Percentiles rank a stretch among this genome's conserved stretches.
Conservation (phyloP, 2,329 filamentous ascomycete species). For the Chaetomiaceae sp. region DNA sequence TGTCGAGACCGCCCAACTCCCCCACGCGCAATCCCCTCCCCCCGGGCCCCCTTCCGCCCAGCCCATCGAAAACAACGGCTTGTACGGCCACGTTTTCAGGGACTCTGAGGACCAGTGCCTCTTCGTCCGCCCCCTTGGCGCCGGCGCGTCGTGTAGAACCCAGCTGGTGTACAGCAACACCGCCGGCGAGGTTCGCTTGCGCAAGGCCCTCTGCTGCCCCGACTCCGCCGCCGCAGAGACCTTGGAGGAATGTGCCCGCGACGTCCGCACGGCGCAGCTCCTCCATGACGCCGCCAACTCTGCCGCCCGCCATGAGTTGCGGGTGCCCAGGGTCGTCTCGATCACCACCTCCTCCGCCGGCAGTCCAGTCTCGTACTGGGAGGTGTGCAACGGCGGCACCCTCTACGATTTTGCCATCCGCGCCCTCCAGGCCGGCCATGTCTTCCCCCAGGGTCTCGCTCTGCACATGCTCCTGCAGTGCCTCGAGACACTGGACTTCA, state of each 20-base stretch:
- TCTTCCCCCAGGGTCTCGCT: constrained; percentile 1
- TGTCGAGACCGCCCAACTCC: too few species aligned
- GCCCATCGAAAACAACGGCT: neutral
- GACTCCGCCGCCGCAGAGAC: neutral
- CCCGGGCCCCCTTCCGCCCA: neutral
- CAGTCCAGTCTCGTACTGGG: constrained; percentile 10
- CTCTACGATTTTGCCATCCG: neutral
- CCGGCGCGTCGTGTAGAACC: neutral
- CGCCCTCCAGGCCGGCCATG: neutral
- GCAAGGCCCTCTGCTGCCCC: constrained; percentile 5
- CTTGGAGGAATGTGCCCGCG: neutral
- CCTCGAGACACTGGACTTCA: constrained; percentile 12
- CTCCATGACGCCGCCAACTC: neutral
- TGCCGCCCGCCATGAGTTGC: neutral
- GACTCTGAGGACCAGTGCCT: constrained; percentile 11
- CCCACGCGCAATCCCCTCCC: too few species aligned
- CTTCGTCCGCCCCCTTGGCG: neutral
- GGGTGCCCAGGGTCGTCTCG: neutral
- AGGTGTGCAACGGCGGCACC: constrained; percentile 15
- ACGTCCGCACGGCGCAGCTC: neutral
- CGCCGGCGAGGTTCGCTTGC: neutral
- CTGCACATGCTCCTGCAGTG: constrained; percentile 7
- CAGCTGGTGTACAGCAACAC: constrained; percentile 2
- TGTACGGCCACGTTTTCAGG: constrained; percentile 3
- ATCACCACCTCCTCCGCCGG: neutral